Percentiles rank a stretch among this genome's conserved stretches.
Conservation (phyloP, 768 basidiomycete genomes). For the Heimioporus sp. region DNA sequence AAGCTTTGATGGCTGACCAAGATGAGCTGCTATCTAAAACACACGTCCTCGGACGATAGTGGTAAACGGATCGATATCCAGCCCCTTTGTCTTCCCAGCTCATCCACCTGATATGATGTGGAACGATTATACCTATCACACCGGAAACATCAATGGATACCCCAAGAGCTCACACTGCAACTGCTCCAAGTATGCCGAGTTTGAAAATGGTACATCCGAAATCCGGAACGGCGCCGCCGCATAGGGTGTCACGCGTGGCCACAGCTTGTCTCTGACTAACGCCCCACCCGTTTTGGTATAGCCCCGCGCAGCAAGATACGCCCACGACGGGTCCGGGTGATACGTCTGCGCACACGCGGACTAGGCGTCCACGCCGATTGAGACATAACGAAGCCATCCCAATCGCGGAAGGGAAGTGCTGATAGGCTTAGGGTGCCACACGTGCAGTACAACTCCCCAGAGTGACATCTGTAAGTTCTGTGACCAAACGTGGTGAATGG, state of each 20-base stretch:
- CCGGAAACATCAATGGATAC: constrained; percentile 1
- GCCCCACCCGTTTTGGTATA: constrained; percentile 26
- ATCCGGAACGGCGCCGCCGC: not conserved
- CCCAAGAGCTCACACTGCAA: constrained; percentile 6
- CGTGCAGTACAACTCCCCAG: constrained; percentile 31
- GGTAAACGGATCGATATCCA: too few species aligned
- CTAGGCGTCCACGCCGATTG: constrained; percentile 47
- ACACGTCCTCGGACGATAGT: too few species aligned
- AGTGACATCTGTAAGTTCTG: constrained; percentile 22
- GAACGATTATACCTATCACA: too few species aligned
- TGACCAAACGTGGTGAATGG: not conserved
- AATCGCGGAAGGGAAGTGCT: constrained; percentile 43
- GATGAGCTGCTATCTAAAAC: too few species aligned
- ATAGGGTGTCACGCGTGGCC: not conserved
- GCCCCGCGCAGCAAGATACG: constrained; percentile 42
- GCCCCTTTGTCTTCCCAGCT: too few species aligned
- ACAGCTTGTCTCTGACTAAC: not conserved
- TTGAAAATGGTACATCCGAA: constrained; percentile 4
- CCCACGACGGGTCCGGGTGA: constrained; percentile 44
- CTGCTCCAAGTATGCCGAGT: constrained; percentile 3
- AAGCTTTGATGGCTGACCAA: too few species aligned
- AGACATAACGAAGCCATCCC: constrained; percentile 42
- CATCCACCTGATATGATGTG: too few species aligned
- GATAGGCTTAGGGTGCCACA: constrained; percentile 39
- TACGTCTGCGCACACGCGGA: constrained; percentile 45